Evolutionary conservation across 441 rosid species (phyloP), one percentile per base, ranked within the genome.

Genomic region (Mallotus repandus): DNA sequence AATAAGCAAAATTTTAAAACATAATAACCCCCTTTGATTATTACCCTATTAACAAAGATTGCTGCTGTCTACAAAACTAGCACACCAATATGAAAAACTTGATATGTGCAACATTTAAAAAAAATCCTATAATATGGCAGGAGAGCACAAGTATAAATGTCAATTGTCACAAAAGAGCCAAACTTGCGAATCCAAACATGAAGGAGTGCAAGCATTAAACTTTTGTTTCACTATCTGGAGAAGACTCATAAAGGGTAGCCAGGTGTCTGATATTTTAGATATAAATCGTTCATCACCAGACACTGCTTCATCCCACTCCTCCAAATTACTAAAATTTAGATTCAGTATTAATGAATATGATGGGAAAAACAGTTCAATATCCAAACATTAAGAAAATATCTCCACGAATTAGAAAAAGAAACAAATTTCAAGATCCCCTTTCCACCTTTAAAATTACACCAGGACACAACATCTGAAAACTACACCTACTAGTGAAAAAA

Each of bases 161-260:
- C 41, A 38, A 6, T 38, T 83, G 78, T 84, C 50, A 78, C 87
- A 86, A 87, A 89, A 85, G 77, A 89, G 90, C 94, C 87, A 89
- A 91, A 88, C 91, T 89, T 83, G 92, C 82, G 79, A 60, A 61
- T 87, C 90, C 88, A 48, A 54, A 81, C 63, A 79, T 65, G 70
- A 57, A 72, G 83, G 81, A 62, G 75, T 49, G 79, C 89, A 87
- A 88, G 92, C 88, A 92, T 92, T 90, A 86, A 79, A 81, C 80
- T 77, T 86, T 90, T 76, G 90, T 66, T 73, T 73, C 9, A 53
- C 19, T 86, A 63, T 90, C 59, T 16, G 86, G 84, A 86, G 91
- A 83, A 84, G 81, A 66, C 29, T 50, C 1, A 16, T 48, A 80
- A 66, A 52, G 72, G 82, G 78, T 50, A 25, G 75, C 69, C 72